Conservation (phyloP, 345 rosid species). For the Eucalyptus caleyi region DNA sequence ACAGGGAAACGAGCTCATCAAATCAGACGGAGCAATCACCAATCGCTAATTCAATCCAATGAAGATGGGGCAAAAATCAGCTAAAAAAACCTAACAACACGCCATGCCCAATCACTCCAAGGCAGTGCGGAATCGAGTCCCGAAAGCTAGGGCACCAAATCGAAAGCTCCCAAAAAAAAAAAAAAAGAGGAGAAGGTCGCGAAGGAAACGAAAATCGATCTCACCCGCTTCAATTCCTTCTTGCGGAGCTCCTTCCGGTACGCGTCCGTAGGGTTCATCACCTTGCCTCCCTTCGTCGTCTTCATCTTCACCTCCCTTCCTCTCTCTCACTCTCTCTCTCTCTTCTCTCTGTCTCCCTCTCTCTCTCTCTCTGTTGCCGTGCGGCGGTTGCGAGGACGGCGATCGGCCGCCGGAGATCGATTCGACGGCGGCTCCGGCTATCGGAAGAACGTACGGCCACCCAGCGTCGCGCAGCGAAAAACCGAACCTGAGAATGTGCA, state of each 20-base stretch:
- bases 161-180: not conserved
- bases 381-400: not conserved
- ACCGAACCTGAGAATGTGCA: not conserved
- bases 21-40: not conserved
- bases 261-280: slow-evolving; percentile 99
- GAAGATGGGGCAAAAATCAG: not conserved
- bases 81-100: not conserved
- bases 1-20: not conserved
- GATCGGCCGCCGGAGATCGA: not conserved
- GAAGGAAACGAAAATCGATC: not conserved
- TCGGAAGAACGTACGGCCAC: not conserved
- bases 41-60: not conserved
- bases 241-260: slow-evolving; percentile 95
- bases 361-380: not conserved
- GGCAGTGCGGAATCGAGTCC: not conserved
- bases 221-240: slow-evolving; percentile 81
- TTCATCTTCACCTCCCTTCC: slow-evolving; percentile 32
- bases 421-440: not conserved
- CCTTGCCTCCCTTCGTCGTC: slow-evolving; percentile 99
- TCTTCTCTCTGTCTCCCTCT: not conserved
- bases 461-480: not conserved
- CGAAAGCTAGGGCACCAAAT: not conserved
- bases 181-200: not conserved
- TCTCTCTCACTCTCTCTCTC: not conserved
- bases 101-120: not conserved